Conservation (phyloP, 495 filamentous ascomycete species). For the Evansstolkia leycettana region DNA sequence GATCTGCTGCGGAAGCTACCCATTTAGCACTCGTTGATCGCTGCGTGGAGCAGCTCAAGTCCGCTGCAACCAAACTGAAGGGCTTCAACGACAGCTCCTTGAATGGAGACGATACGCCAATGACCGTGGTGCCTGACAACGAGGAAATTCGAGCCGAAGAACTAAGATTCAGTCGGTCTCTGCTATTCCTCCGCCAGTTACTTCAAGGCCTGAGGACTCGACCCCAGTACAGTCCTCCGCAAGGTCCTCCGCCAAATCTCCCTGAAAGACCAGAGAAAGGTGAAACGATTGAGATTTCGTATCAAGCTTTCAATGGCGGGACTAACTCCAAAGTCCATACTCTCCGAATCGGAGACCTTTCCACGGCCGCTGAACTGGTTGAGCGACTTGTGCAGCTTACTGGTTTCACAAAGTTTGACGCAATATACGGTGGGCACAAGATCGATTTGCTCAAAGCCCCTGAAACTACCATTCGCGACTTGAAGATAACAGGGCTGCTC, state of each 20-base stretch:
- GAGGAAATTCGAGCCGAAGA: constrained; percentile 38
- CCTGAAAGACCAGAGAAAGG: constrained; percentile 37
- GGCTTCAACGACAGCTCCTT: constrained; percentile 23
- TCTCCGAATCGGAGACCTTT: constrained; percentile 52
- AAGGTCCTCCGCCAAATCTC: constrained; percentile 22
- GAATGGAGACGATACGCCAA: constrained; percentile 31
- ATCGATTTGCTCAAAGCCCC: constrained; percentile 31
- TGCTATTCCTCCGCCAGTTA: constrained; percentile 46
- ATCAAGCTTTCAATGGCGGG: constrained; percentile 57
- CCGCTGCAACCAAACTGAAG: constrained; percentile 52
- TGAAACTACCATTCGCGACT: constrained; percentile 23
- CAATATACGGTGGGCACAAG: constrained; percentile 38
- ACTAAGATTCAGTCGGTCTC: constrained; percentile 51
- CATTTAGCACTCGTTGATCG: constrained; percentile 68
- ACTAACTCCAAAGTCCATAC: constrained; percentile 41
- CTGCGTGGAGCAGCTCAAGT: constrained; percentile 62
- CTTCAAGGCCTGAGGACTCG: constrained; percentile 40
- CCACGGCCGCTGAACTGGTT: constrained; percentile 54
- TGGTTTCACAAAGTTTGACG: constrained; percentile 55
- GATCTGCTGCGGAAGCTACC: constrained; percentile 47
- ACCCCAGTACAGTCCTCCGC: constrained; percentile 39
- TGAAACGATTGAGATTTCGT: constrained; percentile 52
- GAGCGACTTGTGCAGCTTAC: constrained; percentile 51
- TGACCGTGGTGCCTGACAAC: constrained; percentile 33
- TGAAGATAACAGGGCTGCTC: constrained; percentile 48